Evolutionary conservation across 352 stramenopile species (phyloP), one percentile per base, ranked within the genome.

Genomic region (Phytopythium delawarense): DNA sequence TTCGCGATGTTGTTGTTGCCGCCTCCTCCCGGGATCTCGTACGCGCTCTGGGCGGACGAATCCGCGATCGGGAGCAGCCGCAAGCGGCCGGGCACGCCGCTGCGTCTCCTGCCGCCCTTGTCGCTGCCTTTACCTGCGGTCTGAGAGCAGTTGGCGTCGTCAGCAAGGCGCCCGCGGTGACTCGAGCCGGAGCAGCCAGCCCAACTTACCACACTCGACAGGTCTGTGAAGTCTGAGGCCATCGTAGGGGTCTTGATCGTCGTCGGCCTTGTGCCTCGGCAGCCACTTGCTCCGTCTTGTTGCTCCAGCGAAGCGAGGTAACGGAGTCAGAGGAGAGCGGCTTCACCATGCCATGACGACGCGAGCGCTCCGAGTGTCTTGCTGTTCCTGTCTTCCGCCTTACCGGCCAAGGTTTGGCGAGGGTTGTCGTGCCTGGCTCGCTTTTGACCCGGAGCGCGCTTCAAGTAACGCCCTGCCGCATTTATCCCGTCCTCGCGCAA

Each of bases 141-240:
- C 45, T 51, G 15, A 11, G 28, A 18, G 28, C 53, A 54, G 16
- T 37, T 7, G 23, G 34, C 32, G 21, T 37, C 18, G 46, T 20
- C 8, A 52, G 11, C 23, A 32, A 30, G 20, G 44, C 8, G 5
- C 28, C 28, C 28, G 28, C 28, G 28, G 28, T 32, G 28, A 7
- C 28, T 32, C 28, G 28, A 32, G 35, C 35, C 9, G 12, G 8
- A 40, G 21, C 7, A 42, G 42, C 34, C 20, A 32, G 20, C 11
- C 12, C 16, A 32, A 62, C 57, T 32, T 20, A 71, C 51, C 50
- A 83, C 70, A 25, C 75, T 72, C 40, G 77, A 69, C 57, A 91
- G 72, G 58, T 91, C 79, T 11, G 81, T 82, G 57, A 89, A 91
- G 37, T 84, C 75, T 46, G 59, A 75, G 42, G 69, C 65, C 72